Percentiles rank a stretch among this genome's conserved stretches.
Evolutionary conservation across 2,329 filamentous ascomycete species (phyloP).

Genomic region (Exophiala calicioides): DNA sequence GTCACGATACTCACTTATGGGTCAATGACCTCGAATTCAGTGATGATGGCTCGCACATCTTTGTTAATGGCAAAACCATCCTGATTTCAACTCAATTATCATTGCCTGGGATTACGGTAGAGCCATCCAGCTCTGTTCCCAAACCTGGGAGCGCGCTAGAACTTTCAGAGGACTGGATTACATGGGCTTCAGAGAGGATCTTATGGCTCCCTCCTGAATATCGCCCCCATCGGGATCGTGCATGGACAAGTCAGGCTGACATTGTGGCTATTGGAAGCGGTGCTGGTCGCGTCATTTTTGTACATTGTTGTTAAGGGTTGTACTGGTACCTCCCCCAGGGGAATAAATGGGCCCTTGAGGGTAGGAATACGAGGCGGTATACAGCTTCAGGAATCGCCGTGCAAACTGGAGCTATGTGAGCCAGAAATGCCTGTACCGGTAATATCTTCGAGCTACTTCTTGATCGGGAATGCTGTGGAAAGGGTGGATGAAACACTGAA

Average conservation of each 20-base stretch:
- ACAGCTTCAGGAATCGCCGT: no score
- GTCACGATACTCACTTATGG: background rate
- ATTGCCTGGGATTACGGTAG: background rate
- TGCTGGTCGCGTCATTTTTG: background rate
- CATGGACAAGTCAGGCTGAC: background rate
- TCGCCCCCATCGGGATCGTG: no score
- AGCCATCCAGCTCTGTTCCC: background rate
- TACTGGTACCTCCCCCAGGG: no score
- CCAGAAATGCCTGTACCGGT: no score
- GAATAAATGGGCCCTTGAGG: no score
- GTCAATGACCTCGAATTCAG: background rate
- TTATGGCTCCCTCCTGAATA: background rate
- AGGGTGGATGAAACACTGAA: no score
- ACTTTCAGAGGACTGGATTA: background rate
- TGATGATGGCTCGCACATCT: background rate
- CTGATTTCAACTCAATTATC: background rate
- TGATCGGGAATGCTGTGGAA: no score
- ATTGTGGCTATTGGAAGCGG: background rate
- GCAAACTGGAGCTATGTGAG: no score
- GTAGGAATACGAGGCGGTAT: no score
- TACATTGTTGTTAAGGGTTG: no score
- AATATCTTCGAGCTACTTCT: no score
- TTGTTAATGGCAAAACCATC: background rate
- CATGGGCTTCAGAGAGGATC: background rate
- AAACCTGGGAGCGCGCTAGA: background rate